These are phyloP conservation scores for Carex scoparia DNA, from an alignment of 176 grass and related monocot species.

Conservation along the genomic window DNA sequence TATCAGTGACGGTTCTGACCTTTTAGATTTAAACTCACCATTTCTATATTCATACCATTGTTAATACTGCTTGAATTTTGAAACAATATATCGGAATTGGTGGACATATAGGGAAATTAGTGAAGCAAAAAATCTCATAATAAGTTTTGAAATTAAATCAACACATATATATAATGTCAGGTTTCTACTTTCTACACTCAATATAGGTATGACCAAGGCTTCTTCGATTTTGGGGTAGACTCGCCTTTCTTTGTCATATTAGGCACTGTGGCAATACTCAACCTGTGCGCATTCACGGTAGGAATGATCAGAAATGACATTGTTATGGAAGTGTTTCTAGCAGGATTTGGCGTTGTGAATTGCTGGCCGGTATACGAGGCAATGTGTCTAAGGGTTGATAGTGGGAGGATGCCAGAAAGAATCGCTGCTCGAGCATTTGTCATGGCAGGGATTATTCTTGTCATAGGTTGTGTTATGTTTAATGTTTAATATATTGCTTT, in stretches of 20 bases:
- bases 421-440: constrained; percentile 2
- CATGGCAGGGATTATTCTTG: constrained; percentile 2
- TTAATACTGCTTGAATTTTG: too few relatives aligned
- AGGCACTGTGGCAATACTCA: constrained; percentile 16
- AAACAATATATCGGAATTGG: too few relatives aligned
- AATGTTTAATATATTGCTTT: too few relatives aligned
- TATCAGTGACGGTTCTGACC: too few relatives aligned
- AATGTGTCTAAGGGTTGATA: constrained; percentile 37
- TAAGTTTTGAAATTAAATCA: too few relatives aligned
- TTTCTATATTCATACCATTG: too few relatives aligned
- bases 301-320: constrained; percentile 27
- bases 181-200: not conserved
- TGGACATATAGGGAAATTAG: too few relatives aligned
- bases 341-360: constrained; percentile 24
- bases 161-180: too few relatives aligned
- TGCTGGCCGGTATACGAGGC: constrained; percentile 40
- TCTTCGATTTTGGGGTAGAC: constrained; percentile 28
- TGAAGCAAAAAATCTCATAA: too few relatives aligned
- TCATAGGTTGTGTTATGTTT: not conserved
- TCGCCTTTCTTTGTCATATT: constrained; percentile 36
- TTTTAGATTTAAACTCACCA: too few relatives aligned
- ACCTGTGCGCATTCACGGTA: constrained; percentile 9
- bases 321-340: constrained; percentile 35
- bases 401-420: constrained; percentile 32
- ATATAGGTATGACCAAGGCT: constrained; percentile 22